Evolutionary conservation across 345 rosid genomes (phyloP).

Genomic region (Arabis hirsuta): DNA sequence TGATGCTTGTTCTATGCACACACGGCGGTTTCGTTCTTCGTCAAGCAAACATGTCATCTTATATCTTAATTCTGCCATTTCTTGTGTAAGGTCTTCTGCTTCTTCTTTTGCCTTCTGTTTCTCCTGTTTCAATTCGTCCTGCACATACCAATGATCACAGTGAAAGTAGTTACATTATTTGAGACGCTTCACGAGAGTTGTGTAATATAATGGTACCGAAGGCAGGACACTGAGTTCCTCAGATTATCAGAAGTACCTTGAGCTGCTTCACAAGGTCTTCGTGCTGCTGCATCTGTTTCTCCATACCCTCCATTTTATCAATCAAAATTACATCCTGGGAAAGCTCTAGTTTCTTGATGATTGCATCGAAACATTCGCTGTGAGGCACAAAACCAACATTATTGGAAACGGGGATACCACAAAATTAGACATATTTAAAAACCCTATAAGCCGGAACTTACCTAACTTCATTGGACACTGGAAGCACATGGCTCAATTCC

Average conservation of each 20-base stretch:
- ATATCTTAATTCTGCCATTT: conserved; percentile 95
- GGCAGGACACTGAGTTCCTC: not conserved
- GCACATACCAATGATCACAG: not conserved
- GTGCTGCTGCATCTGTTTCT: conserved; percentile 59
- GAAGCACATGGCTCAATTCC: conserved; percentile 47
- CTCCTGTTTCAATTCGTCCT: conserved; percentile 71
- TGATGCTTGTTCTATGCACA: conserved; percentile 77
- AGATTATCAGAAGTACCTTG: conserved; percentile 45
- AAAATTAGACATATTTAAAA: not conserved
- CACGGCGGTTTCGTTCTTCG: conserved; percentile 87
- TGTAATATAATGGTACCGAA: conserved; percentile 2
- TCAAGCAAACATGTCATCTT: conserved; percentile 84
- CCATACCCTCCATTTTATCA: conserved; percentile 53
- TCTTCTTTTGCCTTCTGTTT: conserved; percentile 87
- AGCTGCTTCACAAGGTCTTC: conserved; percentile 63
- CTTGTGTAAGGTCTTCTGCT: conserved; percentile 90
- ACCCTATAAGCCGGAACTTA: conserved; percentile 40
- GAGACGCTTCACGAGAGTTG: not conserved
- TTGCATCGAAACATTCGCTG: conserved; percentile 44
- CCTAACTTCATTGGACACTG: conserved; percentile 52
- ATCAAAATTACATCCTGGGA: conserved; percentile 44
- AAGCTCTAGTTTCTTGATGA: conserved; percentile 46
- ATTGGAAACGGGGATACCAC: conserved; percentile 4
- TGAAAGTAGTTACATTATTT: conserved; percentile 18
- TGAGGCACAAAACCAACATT: conserved; percentile 26